Evolutionary conservation across 768 basidiomycete species (phyloP), one percentile per base, ranked within the genome.

Genomic region (Jaapia argillacea): DNA sequence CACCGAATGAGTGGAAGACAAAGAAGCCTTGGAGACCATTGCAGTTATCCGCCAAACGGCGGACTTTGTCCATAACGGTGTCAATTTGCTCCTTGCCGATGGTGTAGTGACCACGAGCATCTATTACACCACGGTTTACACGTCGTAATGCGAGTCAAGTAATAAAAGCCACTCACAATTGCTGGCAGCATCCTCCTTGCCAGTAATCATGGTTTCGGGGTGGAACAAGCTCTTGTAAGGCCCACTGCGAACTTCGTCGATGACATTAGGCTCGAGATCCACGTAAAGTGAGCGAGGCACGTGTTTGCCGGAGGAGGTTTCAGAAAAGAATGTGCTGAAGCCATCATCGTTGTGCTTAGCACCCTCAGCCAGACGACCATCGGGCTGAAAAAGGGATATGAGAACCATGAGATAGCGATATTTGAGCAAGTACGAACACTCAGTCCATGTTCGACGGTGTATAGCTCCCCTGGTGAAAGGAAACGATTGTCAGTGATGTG

Each of bases 1-100:
- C 96, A 61, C 96, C 96, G 62, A 99, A 98, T 16, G 96, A 98
- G 71, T 98, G 96, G 81, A 98, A 98, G 59, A 98, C 89, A 60
- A 98, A 98, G 81, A 99, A 99, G 57, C 96, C 96, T 68, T 99
- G 96, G 36, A 99, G 81, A 61, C 96, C 96, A 40, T 81, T 79
- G 70, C 94, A 98, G 70, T 96, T 96, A 68, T 99, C 96, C 41
- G 93, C 89, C 49, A 99, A 80, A 53, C 89, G 85, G 62, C 96
- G 88, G 53, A 98, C 72, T 66, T 89, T 93, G 69, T 99, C 96
- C 81, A 97, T 87, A 44, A 96, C 93, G 36, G 76, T 76, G 68
- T 99, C 96, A 48, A 99, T 91, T 58, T 91, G 80, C 65, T 98
- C 96, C 69, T 98, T 99, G 56, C 96, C 96, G 58, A 99, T 81